These are phyloP conservation scores for Dactylellina drechsleri DNA, from an alignment of 2,329 filamentous ascomycete genomes.

Conservation along the genomic window DNA sequence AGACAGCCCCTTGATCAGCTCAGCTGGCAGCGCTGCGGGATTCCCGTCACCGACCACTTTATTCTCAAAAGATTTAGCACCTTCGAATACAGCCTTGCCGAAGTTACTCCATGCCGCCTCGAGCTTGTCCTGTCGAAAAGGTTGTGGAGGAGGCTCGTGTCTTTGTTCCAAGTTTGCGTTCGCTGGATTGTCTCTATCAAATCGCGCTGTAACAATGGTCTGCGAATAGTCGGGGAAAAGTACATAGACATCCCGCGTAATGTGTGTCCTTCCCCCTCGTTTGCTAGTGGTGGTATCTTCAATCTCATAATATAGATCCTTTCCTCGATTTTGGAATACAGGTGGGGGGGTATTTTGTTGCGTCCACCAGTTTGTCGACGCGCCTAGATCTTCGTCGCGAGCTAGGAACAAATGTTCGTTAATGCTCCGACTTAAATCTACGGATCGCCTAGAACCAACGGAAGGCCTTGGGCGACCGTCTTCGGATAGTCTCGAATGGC, in stretches of 20 bases:
- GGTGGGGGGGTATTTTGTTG: conserved; percentile 82
- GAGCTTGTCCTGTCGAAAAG: conserved; percentile 89
- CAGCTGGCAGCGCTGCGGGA: conserved; percentile 78
- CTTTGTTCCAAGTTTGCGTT: conserved; percentile 83
- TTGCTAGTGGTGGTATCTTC: conserved; percentile 79
- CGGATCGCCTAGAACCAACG: conserved; percentile 66
- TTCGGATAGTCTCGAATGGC: conserved; percentile 32
- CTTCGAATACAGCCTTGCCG: conserved; percentile 79
- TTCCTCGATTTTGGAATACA: conserved; percentile 76
- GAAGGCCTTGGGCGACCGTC: conserved; percentile 37
- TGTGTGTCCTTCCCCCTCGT: conserved; percentile 74
- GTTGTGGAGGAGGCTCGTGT: conserved; percentile 83
- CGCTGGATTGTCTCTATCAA: conserved; percentile 76
- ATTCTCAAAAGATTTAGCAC: conserved; percentile 77
- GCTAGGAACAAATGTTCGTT: conserved; percentile 78
- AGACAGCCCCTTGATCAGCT: conserved; percentile 78
- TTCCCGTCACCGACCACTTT: conserved; percentile 85
- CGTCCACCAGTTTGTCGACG: conserved; percentile 85
- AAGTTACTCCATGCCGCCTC: conserved; percentile 85
- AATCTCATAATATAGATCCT: conserved; percentile 82
- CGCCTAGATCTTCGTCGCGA: conserved; percentile 81
- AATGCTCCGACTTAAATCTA: conserved; percentile 80
- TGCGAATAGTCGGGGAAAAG: conserved; percentile 97
- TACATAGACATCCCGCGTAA: conserved; percentile 85
- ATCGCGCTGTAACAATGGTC: conserved; percentile 83